Evolutionary conservation across 2,329 filamentous ascomycete genomes (phyloP), one percentile per base, ranked within the genome.

Genomic region (Metarhizium brunneum): DNA sequence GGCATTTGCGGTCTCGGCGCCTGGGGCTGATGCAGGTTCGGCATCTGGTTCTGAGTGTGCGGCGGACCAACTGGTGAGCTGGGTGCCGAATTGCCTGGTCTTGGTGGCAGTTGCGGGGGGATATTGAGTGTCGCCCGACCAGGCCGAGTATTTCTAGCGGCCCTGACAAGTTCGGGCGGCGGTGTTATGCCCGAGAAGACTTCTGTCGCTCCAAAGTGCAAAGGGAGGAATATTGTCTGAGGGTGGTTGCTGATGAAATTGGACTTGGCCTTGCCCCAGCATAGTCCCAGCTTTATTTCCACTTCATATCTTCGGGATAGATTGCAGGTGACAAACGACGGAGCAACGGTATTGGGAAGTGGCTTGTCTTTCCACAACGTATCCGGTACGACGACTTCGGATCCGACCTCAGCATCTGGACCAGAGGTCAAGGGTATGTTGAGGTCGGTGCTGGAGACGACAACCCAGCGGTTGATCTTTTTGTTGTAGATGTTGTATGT

Each of bases 111-210:
- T 29, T 66, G 65, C 40, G 72, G 71, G 29, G 70, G 69, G 14
- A 63, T 50, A 48, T 54, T 64, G 36, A 70, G 55, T 64, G 63
- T 74, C 63, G 62, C 73, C 64, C 58, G 74, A 66, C 62, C 74
- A 2, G 73, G 74, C 14, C 75, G 67, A 2, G 60, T 40, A 42
- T 63, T 64, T 58, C 61, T 62, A 60, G 68, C 64, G 47, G 87
- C 85, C 57, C 88, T 79, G 20, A 96, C 73, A 6, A 97, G 83
- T 50, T 87, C 84, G 25, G 82, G 73, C 1, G 92, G 91, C 13
- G 94, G 92, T 25, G 82, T 80, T 61, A 97, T 91, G 62, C 94
- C 94, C 1, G 92, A 96, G 69, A 82, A 97, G 16, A 99, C 83
- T 55, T 90, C 81, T 52, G 95, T 79, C 38, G 74, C 69, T 50